Conservation (phyloP, 305 asterid species). For the Fraxinus albicans region DNA sequence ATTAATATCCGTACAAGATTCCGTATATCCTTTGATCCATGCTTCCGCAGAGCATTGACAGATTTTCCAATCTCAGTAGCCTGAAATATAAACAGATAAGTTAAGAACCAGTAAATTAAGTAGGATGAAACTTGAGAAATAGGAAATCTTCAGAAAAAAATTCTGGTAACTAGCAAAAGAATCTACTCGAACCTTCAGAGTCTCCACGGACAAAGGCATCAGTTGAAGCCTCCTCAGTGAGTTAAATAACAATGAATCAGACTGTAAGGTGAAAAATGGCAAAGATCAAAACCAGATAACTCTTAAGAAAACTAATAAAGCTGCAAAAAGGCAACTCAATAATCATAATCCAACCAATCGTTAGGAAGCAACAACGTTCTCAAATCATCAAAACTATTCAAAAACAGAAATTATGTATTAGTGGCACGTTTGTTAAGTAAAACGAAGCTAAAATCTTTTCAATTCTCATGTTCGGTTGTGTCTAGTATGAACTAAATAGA, state of each 20-base stretch:
- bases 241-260: slow-evolving; percentile 54
- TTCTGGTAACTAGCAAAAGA: slow-evolving; percentile 6
- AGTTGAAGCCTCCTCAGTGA: slow-evolving; percentile 82
- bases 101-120: slow-evolving; percentile 8
- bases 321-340: not conserved
- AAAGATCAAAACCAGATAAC: slow-evolving; percentile 14
- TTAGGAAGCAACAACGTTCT: not conserved
- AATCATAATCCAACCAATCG: not conserved
- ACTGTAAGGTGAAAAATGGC: slow-evolving; percentile 37
- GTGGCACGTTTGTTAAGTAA: not conserved
- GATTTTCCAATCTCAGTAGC: slow-evolving; percentile 66
- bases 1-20: slow-evolving; percentile 48
- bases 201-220: slow-evolving; percentile 74
- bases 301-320: not conserved
- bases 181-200: slow-evolving; percentile 60
- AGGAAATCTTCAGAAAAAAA: not conserved
- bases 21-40: slow-evolving; percentile 49
- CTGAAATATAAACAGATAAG: slow-evolving; percentile 38
- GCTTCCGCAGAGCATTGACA: slow-evolving; percentile 55
- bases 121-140: slow-evolving; percentile 9
- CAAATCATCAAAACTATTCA: not conserved
- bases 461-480: not conserved
- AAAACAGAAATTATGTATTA: not conserved
- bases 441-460: not conserved
- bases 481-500: not conserved